Evolutionary conservation across 148 eudicot genomes (phyloP).

Genomic region (Polygonum aviculare): DNA sequence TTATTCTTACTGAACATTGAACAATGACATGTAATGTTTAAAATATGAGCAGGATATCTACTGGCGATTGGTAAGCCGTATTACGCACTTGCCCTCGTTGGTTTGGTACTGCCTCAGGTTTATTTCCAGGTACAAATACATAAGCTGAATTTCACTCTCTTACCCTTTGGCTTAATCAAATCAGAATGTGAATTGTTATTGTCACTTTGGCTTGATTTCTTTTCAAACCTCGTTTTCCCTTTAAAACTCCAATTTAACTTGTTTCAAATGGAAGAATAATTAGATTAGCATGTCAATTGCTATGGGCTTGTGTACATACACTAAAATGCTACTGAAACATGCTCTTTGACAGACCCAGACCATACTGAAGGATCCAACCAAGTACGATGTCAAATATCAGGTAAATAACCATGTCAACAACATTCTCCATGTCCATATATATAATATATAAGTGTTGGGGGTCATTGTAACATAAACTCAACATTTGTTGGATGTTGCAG

Average conservation of each 20-base stretch:
- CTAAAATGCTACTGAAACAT: background rate
- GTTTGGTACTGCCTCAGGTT: constrained; percentile 71
- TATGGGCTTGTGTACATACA: background rate
- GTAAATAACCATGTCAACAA: constrained; percentile 22
- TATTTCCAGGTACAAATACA: constrained; percentile 69
- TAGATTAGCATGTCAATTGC: background rate
- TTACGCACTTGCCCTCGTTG: constrained; percentile 68
- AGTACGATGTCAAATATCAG: constrained; percentile 96
- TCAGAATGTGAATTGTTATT: too few species aligned
- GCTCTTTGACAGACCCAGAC: constrained; percentile 50
- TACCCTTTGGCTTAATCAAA: too few species aligned
- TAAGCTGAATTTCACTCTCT: background rate
- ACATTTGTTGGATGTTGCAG: constrained; percentile 25
- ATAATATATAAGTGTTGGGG: background rate
- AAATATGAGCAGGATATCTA: constrained; percentile 64
- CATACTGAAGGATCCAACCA: constrained; percentile 87
- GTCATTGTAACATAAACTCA: background rate
- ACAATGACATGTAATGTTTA: constrained; percentile 11
- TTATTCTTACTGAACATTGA: background rate
- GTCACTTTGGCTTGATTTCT: background rate
- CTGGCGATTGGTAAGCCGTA: constrained; percentile 81
- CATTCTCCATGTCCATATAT: background rate
- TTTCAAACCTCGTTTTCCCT: too few species aligned
- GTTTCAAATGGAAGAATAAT: background rate
- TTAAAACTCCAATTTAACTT: too few species aligned